Base-by-base conservation (phyloP, 768 basidiomycete species). In the Phlebiopsis gigantea region DNA sequence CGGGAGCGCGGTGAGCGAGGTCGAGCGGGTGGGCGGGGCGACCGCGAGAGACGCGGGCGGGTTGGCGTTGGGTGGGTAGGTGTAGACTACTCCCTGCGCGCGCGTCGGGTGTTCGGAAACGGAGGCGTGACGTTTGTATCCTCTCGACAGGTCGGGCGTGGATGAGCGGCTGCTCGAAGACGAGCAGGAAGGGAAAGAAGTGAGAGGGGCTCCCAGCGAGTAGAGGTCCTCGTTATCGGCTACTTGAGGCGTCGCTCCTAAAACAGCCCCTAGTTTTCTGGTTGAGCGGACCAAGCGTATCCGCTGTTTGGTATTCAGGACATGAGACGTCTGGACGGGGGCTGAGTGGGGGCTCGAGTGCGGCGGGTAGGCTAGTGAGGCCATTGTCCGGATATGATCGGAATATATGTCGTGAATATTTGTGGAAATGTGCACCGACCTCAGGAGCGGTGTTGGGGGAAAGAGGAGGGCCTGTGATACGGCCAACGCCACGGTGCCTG, bases 271-370 rank as follows among this genome's bases (percentile, higher is more conserved):
- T 17, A 61, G 39, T 45, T 61, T 61, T 17, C 60, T 21, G 4
- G 60, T 56, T 5, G 57, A 56, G 45, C 57, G 53, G 45, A 61
- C 56, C 28, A 61, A 54, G 21, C 60, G 57, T 25, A 21, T 44
- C 12, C 60, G 60, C 54, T 58, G 42, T n/a, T 55, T 48, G n/a
- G 17, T 31, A 34, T 58, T 44, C 28, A 61, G 52, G 9, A 22
- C 14, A 34, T 61, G 54, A 21, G 26, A 44, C 8, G 60, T 61
- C 24, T 47, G 57, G 17, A 53, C 53, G 9, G 55, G 56, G 21
- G 53, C 41, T 17, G 59, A 41, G 50, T 34, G 24, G 3, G 50
- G 50, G 50, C 24, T 14, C 22, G 50, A 17, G 34, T 25, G 24
- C 30, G 34, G 21, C 21, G 29, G 8, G 24, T 51, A 31, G n/a